Evolutionary conservation across 2,329 filamentous ascomycete genomes (phyloP).

Genomic region (Calonectria honghensis): DNA sequence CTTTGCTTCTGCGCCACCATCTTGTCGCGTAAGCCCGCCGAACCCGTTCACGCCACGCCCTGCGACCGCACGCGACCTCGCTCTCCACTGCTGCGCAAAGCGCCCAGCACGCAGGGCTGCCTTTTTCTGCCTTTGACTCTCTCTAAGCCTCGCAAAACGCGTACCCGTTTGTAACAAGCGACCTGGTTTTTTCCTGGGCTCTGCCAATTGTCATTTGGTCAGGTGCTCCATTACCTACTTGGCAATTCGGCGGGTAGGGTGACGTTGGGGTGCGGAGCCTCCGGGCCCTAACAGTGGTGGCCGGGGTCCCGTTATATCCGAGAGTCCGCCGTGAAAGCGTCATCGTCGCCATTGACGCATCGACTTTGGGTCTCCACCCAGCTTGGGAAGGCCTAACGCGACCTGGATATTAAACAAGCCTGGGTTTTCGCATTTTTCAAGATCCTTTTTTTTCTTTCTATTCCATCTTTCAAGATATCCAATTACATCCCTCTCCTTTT

Average conservation of each 20-base stretch:
- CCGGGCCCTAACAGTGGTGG: neutral
- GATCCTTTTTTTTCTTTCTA: neutral
- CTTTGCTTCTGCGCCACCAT: slow-evolving; percentile 29
- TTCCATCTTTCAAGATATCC: neutral
- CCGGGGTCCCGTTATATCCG: slow-evolving; percentile 39
- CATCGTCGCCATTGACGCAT: slow-evolving; percentile 31
- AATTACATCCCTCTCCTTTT: neutral
- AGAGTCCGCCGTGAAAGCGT: slow-evolving; percentile 34
- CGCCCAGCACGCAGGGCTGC: neutral
- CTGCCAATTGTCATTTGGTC: slow-evolving; percentile 19
- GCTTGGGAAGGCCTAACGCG: neutral
- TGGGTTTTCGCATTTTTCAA: slow-evolving; percentile 29
- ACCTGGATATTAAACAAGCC: slow-evolving; percentile 21
- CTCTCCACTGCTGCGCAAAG: slow-evolving; percentile 9
- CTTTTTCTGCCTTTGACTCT: slow-evolving; percentile 9
- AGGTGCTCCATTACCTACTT: slow-evolving; percentile 20
- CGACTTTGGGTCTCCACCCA: slow-evolving; percentile 10
- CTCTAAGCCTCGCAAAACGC: slow-evolving; percentile 21
- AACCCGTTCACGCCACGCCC: slow-evolving; percentile 21
- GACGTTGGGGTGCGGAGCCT: slow-evolving; percentile 21
- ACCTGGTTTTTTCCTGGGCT: neutral
- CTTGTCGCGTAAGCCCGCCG: slow-evolving; percentile 18
- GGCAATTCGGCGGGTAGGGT: slow-evolving; percentile 18
- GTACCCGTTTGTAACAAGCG: neutral
- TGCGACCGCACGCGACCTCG: slow-evolving; percentile 13